A percentile compares a stretch with the other conserved stretches of the same genome.
These are phyloP conservation scores for Penicillium odoratum DNA, from an alignment of 495 filamentous ascomycete genomes.

Conservation along the genomic window DNA sequence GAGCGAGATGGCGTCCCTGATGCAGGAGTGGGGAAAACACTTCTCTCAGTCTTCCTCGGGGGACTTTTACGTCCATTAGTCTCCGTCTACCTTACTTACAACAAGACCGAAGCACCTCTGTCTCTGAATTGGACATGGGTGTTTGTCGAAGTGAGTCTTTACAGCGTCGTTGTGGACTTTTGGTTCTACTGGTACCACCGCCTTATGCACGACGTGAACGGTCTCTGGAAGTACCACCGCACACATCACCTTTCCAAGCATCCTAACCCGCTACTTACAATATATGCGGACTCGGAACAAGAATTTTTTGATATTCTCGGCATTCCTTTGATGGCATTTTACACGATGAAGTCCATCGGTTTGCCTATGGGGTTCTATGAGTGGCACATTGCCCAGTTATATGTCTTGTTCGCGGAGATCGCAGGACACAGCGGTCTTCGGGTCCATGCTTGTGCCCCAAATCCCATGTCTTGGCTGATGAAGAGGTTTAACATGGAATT, in stretches of 20 bases:
- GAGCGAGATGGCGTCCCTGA: slow-evolving; percentile 26
- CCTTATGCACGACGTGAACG: slow-evolving; percentile 29
- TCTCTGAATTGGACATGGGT: slow-evolving; percentile 50
- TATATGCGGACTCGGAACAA: slow-evolving; percentile 37
- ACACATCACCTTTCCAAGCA: slow-evolving; percentile 43
- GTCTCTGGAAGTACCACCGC: slow-evolving; percentile 39
- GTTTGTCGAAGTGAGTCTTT: slow-evolving; percentile 32
- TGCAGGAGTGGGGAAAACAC: slow-evolving; percentile 20
- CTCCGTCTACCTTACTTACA: slow-evolving; percentile 21
- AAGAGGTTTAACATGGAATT: slow-evolving; percentile 29
- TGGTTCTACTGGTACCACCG: slow-evolving; percentile 42
- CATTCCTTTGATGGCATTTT: slow-evolving; percentile 31
- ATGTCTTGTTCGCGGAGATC: slow-evolving; percentile 36
- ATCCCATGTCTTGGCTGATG: slow-evolving; percentile 31
- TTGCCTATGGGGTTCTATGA: slow-evolving; percentile 40
- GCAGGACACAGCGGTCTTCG: slow-evolving; percentile 39
- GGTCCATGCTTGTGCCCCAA: slow-evolving; percentile 23
- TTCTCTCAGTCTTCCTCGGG: slow-evolving; percentile 13
- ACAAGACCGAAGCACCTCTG: slow-evolving; percentile 10
- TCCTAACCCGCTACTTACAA: slow-evolving; percentile 35
- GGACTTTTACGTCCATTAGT: slow-evolving; percentile 13
- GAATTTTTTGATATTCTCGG: slow-evolving; percentile 40
- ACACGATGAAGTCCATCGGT: slow-evolving; percentile 30
- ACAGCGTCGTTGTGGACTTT: slow-evolving; percentile 36
- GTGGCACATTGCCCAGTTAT: slow-evolving; percentile 39